phyloP scores from a whole-genome alignment of 371 early-diverging fungal species.

The Syncephalastrum sp. region DNA sequence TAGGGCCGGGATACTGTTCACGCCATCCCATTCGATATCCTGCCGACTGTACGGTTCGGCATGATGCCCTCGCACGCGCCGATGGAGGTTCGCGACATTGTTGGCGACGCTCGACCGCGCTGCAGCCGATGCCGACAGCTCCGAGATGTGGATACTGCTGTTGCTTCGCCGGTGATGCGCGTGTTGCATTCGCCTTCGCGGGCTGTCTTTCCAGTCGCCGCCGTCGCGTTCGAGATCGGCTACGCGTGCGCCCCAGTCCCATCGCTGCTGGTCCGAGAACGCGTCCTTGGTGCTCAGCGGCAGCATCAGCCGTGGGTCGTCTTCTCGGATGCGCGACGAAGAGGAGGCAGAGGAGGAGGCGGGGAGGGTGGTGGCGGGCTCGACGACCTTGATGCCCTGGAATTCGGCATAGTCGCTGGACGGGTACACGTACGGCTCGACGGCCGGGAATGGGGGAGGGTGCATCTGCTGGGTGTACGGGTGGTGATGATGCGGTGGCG shows the following conservation, averaged over 20 bases:
- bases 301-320: neutral
- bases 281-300: slow-evolving; percentile 7
- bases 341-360: neutral
- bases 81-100: slow-evolving; percentile 36
- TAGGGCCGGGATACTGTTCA: slow-evolving; percentile 9
- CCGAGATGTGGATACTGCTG: slow-evolving; percentile 32
- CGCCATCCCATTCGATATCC: slow-evolving; percentile 53
- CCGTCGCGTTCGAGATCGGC: slow-evolving; percentile 24
- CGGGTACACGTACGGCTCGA: too few relatives aligned
- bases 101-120: slow-evolving; percentile 21
- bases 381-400: slow-evolving; percentile 7
- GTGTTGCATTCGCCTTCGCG: neutral
- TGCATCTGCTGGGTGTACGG: slow-evolving; percentile 3
- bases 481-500: slow-evolving; percentile 3
- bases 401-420: slow-evolving; percentile 9
- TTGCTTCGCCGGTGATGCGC: slow-evolving; percentile 31
- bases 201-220: slow-evolving; percentile 12
- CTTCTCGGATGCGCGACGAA: neutral
- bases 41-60: slow-evolving; percentile 23
- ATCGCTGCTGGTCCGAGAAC: slow-evolving; percentile 6
- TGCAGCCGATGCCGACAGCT: slow-evolving; percentile 18
- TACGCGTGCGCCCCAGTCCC: slow-evolving; percentile 12
- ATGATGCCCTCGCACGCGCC: slow-evolving; percentile 37
- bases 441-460: neutral
- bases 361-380: neutral